A percentile compares a stretch with the other conserved stretches of the same genome.
Evolutionary conservation across 1,139 yeast genomes (phyloP).

Genomic region (Saccharomyces hybrid): DNA sequence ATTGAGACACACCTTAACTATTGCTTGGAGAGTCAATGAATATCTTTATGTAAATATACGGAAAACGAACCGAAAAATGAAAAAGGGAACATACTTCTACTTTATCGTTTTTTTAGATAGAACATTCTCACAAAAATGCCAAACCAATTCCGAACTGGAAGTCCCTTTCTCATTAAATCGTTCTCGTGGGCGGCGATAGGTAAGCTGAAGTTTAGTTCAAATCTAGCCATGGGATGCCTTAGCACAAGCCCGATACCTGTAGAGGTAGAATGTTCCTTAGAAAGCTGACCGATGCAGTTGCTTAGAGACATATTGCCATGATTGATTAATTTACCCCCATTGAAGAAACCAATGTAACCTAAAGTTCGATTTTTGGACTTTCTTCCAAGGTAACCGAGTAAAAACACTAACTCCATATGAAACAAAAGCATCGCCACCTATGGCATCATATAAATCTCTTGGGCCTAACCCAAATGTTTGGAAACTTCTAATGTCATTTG

Average conservation of each 20-base stretch:
- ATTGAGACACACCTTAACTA: not conserved
- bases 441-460: constrained; percentile 42
- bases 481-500: constrained; percentile 31
- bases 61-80: not conserved
- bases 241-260: constrained; percentile 72
- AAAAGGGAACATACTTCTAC: not conserved
- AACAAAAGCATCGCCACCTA: constrained; percentile 77
- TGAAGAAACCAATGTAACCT: constrained; percentile 65
- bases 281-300: constrained; percentile 29
- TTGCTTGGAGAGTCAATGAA: too few relatives aligned
- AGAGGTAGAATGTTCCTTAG: constrained; percentile 45
- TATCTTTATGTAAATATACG: not conserved
- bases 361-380: constrained; percentile 48
- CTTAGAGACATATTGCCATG: constrained; percentile 28
- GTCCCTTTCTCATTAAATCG: constrained; percentile 72
- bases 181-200: constrained; percentile 61
- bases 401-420: constrained; percentile 67
- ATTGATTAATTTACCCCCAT: constrained; percentile 61
- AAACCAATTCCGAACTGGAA: constrained; percentile 92
- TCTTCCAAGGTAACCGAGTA: constrained; percentile 54
- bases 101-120: constrained; percentile 15
- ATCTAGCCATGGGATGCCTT: constrained; percentile 82
- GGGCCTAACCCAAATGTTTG: constrained; percentile 75
- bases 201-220: constrained; percentile 78
- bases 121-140: constrained; percentile 55